These are phyloP conservation scores for Crepidotus variabilis DNA, from an alignment of 768 basidiomycete genomes.

Conservation along the genomic window DNA sequence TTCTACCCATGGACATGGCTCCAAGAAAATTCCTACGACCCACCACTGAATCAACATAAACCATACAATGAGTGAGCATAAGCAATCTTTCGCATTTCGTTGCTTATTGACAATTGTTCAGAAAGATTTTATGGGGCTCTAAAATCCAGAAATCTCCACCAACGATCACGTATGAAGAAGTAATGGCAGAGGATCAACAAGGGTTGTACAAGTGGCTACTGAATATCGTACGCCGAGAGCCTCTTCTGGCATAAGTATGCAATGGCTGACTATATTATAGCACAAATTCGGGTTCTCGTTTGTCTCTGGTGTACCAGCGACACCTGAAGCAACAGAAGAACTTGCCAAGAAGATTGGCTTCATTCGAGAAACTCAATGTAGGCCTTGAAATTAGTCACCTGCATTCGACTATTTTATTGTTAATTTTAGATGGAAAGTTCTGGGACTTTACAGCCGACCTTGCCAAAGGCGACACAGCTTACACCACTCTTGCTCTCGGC, in stretches of 20 bases:
- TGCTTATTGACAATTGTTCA: slow-evolving; percentile 12
- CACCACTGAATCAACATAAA: slow-evolving; percentile 36
- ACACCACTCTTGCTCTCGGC: slow-evolving; percentile 81
- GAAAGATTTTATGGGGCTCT: slow-evolving; percentile 80
- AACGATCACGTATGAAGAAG: slow-evolving; percentile 65
- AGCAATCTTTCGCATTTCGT: neutral
- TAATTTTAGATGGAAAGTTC: slow-evolving; percentile 75
- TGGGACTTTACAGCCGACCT: slow-evolving; percentile 97
- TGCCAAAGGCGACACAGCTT: slow-evolving; percentile 90
- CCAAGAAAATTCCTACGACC: slow-evolving; percentile 75
- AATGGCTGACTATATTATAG: slow-evolving; percentile 32
- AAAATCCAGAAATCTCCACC: slow-evolving; percentile 76
- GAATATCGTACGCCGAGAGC: slow-evolving; percentile 58
- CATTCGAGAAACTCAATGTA: slow-evolving; percentile 78
- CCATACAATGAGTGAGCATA: slow-evolving; percentile 40
- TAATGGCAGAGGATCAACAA: slow-evolving; percentile 58
- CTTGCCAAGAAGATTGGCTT: slow-evolving; percentile 75
- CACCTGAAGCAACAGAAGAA: slow-evolving; percentile 80
- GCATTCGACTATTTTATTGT: neutral
- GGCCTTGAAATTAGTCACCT: slow-evolving; percentile 3
- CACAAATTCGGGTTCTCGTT: slow-evolving; percentile 89
- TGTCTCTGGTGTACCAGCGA: slow-evolving; percentile 74
- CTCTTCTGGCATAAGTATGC: neutral
- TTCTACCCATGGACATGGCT: slow-evolving; percentile 90
- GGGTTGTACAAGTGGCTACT: slow-evolving; percentile 81